phyloP scores from a whole-genome alignment of 1,284 basidiomycete genomes.

The Trichosporon sp. region DNA sequence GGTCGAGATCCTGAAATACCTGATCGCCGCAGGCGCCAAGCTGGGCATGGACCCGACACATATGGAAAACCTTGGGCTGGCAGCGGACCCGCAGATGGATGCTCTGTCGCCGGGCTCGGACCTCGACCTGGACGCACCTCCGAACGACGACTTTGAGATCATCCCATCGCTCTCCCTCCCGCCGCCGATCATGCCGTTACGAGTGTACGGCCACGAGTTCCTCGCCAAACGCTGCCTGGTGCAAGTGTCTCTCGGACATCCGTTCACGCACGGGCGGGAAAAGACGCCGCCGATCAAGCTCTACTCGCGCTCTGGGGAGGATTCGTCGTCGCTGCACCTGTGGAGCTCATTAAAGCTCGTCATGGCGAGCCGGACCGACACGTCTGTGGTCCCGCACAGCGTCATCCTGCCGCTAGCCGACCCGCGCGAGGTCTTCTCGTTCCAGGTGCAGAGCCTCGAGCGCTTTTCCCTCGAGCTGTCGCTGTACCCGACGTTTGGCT shows the following conservation, averaged over 20 bases:
- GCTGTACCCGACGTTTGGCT: conserved; percentile 97
- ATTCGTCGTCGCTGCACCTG: conserved; percentile 43
- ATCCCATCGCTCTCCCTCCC: conserved; percentile 92
- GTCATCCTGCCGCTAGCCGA: conserved; percentile 78
- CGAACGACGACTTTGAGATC: conserved; percentile 58
- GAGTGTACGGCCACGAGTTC: conserved; percentile 49
- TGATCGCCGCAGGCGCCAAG: conserved; percentile 57
- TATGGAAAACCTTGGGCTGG: conserved; percentile 43
- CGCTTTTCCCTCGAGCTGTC: conserved; percentile 85
- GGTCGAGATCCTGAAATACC: conserved; percentile 65
- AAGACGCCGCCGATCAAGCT: conserved; percentile 53
- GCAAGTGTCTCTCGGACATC: conserved; percentile 77
- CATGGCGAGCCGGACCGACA: conserved; percentile 74
- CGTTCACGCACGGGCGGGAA: conserved; percentile 46
- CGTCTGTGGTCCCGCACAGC: conserved; percentile 77
- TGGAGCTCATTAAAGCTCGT: conserved; percentile 84
- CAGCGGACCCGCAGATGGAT: conserved; percentile 45
- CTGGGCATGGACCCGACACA: conserved; percentile 19
- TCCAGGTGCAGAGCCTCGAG: conserved; percentile 74
- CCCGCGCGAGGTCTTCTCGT: conserved; percentile 76
- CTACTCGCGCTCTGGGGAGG: conserved; percentile 48
- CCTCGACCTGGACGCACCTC: conserved; percentile 56
- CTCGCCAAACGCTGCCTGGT: conserved; percentile 82
- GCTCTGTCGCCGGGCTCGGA: conserved; percentile 53
- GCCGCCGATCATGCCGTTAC: conserved; percentile 87